These are phyloP conservation scores for Brettanomyces custersianus DNA, from an alignment of 805 yeast species.

Conservation along the genomic window DNA sequence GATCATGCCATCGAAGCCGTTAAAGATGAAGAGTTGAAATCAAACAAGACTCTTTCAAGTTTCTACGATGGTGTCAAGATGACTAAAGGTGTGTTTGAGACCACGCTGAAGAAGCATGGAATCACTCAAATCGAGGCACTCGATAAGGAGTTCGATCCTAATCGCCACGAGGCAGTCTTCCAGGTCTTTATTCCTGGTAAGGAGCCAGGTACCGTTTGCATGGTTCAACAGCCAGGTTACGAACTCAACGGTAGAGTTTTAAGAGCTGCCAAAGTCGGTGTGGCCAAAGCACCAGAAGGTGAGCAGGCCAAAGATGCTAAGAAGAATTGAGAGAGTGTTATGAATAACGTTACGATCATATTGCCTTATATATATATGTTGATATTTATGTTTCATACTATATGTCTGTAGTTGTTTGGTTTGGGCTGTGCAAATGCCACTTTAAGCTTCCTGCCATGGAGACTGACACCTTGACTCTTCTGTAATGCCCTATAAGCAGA, in stretches of 20 bases:
- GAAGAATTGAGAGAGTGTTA: conserved; percentile 21
- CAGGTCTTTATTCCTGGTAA: conserved; percentile 80
- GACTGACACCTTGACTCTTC: conserved; percentile 29
- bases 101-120: conserved; percentile 76
- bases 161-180: conserved; percentile 87
- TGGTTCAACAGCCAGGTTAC: conserved; percentile 87
- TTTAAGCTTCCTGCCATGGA: conserved; percentile 38
- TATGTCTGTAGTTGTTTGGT: conserved; percentile 15
- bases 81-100: conserved; percentile 82
- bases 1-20: conserved; percentile 76
- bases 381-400: conserved; percentile 14
- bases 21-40: conserved; percentile 47
- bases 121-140: conserved; percentile 71
- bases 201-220: conserved; percentile 88
- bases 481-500: conserved; percentile 39
- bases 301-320: no score
- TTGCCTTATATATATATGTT: conserved; percentile 2
- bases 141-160: conserved; percentile 84
- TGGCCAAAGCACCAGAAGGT: conserved; percentile 46
- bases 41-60: conserved; percentile 58
- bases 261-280: conserved; percentile 94
- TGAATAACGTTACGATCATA: neutral
- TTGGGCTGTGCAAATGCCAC: conserved; percentile 19
- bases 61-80: conserved; percentile 82
- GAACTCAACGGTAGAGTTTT: conserved; percentile 78